phyloP scores from a whole-genome alignment of 2,329 filamentous ascomycete genomes.

The Paraconiothyrium sp. region DNA sequence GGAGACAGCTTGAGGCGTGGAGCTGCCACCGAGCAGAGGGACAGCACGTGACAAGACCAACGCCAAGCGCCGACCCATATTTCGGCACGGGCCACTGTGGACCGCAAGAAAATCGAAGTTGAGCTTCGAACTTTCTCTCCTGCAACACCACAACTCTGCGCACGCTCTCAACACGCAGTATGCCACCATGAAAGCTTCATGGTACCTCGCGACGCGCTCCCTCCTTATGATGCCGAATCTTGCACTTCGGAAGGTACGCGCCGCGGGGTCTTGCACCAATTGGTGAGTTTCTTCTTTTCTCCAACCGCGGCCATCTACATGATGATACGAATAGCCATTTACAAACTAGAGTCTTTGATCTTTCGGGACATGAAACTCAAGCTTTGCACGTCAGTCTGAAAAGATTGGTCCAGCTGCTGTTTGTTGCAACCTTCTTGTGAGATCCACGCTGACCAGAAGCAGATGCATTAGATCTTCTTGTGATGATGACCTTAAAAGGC shows the following conservation, averaged over 20 bases:
- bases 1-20: too few relatives aligned
- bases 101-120: too few relatives aligned
- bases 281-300: conserved; percentile 21
- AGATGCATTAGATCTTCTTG: conserved; percentile 8
- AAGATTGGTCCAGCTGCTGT: conserved; percentile 22
- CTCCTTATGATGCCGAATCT: not conserved
- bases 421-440: conserved; percentile 1
- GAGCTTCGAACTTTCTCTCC: conserved; percentile 25
- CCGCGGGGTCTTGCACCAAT: conserved; percentile 12
- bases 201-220: not conserved
- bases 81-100: too few relatives aligned
- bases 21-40: too few relatives aligned
- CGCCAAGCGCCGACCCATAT: too few relatives aligned
- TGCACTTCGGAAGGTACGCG: not conserved
- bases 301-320: conserved; percentile 30
- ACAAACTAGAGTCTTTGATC: conserved; percentile 60
- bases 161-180: not conserved
- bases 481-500: not conserved
- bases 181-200: conserved; percentile 6
- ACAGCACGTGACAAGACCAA: too few relatives aligned
- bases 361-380: conserved; percentile 53
- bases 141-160: conserved; percentile 9
- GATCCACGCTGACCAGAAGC: conserved; percentile 27
- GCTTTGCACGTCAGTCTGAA: conserved; percentile 58
- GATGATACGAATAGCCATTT: conserved; percentile 54